Conservation (phyloP, 306 rosid genomes). For the Cicer chorassanicum region DNA sequence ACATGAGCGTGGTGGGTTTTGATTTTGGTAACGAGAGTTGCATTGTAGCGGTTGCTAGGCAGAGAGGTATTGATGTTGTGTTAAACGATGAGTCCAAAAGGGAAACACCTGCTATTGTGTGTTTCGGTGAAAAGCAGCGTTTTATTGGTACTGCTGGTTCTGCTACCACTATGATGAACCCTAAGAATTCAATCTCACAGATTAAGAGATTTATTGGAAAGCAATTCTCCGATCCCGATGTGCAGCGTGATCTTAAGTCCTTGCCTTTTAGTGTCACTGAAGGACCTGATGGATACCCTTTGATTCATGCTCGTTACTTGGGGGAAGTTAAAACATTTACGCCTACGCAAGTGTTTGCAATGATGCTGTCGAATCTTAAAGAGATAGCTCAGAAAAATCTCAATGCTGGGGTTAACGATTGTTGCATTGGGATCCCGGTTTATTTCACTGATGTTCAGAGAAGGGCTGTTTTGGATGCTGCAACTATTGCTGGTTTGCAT, state of each 20-base stretch:
- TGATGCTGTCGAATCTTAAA: constrained; percentile 81
- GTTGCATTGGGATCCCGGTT: constrained; percentile 93
- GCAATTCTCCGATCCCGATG: constrained; percentile 74
- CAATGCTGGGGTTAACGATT: constrained; percentile 83
- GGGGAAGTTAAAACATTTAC: constrained; percentile 76
- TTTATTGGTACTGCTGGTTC: constrained; percentile 97
- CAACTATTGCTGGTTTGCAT: constrained; percentile 86
- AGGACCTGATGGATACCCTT: constrained; percentile 90
- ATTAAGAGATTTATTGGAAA: constrained; percentile 77
- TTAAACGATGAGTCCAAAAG: constrained; percentile 97
- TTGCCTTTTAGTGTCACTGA: constrained; percentile 75
- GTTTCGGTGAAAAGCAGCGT: constrained; percentile 96
- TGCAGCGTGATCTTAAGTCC: constrained; percentile 77
- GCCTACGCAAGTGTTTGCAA: constrained; percentile 83
- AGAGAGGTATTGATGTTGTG: constrained; percentile 93
- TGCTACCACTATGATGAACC: constrained; percentile 94
- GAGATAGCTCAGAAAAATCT: constrained; percentile 81
- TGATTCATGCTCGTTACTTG: constrained; percentile 73
- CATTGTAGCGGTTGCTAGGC: constrained; percentile 96
- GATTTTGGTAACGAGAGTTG: constrained; percentile 96
- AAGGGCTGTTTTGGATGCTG: constrained; percentile 90
- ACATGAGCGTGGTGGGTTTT: constrained; percentile 97
- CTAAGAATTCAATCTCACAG: constrained; percentile 85
- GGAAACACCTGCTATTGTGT: constrained; percentile 89
- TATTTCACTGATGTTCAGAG: constrained; percentile 94